A percentile compares a stretch with the other conserved stretches of the same genome.
Conservation (phyloP, 768 basidiomycete genomes). For the Leucocoprinus sp. region DNA sequence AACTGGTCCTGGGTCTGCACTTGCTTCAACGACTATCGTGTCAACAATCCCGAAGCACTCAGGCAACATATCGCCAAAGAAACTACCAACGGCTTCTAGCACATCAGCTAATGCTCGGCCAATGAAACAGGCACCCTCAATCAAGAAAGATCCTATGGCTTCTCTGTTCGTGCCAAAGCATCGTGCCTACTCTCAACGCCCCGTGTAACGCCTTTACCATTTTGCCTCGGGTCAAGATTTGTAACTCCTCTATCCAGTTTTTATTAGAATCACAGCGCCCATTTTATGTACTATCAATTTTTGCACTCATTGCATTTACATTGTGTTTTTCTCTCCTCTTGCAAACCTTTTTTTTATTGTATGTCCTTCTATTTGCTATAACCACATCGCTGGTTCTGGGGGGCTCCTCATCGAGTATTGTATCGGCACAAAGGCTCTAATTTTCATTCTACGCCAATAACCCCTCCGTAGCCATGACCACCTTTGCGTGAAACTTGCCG, state of each 20-base stretch:
- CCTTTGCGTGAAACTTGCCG: background rate
- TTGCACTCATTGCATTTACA: background rate
- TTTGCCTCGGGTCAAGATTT: slow-evolving; percentile 13
- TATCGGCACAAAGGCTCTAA: slow-evolving; percentile 6
- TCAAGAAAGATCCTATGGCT: slow-evolving; percentile 59
- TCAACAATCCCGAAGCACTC: slow-evolving; percentile 1
- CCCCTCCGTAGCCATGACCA: background rate
- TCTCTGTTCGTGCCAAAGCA: slow-evolving; percentile 70
- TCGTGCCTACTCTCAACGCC: slow-evolving; percentile 50
- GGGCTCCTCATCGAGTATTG: no score
- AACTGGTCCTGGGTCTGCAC: background rate
- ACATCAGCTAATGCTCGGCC: slow-evolving; percentile 21
- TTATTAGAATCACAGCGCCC: slow-evolving; percentile 11
- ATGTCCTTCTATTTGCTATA: background rate
- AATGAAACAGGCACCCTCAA: slow-evolving; percentile 27
- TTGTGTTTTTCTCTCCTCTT: background rate
- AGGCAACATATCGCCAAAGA: background rate
- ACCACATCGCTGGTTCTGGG: slow-evolving; percentile 1
- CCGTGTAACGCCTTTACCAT: slow-evolving; percentile 21
- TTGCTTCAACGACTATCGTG: background rate
- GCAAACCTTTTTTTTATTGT: background rate
- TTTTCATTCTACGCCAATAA: background rate
- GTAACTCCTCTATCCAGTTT: slow-evolving; percentile 6
- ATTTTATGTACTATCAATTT: slow-evolving; percentile 4
- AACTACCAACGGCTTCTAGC: slow-evolving; percentile 12